Evolutionary conservation across 192 early-diverging fungal genomes (phyloP).

Genomic region (Allomyces javanicus): DNA sequence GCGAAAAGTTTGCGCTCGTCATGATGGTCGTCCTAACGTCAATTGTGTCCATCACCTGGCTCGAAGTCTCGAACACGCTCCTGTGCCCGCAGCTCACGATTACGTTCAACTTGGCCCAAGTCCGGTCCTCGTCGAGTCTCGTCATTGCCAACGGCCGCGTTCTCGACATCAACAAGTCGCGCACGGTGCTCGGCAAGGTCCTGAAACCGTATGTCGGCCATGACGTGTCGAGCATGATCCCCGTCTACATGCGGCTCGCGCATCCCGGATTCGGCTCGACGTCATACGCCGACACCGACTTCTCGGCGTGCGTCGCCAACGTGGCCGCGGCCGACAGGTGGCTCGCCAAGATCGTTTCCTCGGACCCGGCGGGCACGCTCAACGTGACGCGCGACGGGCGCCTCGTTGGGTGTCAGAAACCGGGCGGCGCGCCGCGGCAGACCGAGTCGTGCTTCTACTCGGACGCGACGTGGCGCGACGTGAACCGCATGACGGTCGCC

Average conservation of each 20-base stretch:
- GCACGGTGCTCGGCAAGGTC: neutral
- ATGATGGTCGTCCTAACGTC: constrained; percentile 1
- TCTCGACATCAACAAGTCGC: neutral
- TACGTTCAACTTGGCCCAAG: too few relatives aligned
- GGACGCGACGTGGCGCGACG: neutral
- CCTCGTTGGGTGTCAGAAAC: neutral
- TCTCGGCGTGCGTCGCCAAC: neutral
- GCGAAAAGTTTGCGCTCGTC: constrained; percentile 3
- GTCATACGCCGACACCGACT: neutral
- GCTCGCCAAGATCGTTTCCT: neutral
- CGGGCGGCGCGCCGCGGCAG: neutral
- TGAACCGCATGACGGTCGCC: neutral
- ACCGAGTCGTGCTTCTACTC: neutral
- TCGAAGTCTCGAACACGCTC: neutral
- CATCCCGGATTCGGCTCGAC: neutral
- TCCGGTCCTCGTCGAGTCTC: constrained; percentile 17
- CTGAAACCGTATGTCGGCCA: neutral
- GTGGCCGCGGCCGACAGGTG: neutral
- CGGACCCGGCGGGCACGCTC: neutral
- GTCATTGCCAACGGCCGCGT: neutral
- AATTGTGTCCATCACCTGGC: neutral
- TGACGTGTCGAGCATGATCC: neutral
- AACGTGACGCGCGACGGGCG: neutral
- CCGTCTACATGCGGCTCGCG: neutral
- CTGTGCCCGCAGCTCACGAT: neutral